Evolutionary conservation across 495 filamentous ascomycete genomes (phyloP), one percentile per base, ranked within the genome.

Genomic region (Lichenothelia convexa): DNA sequence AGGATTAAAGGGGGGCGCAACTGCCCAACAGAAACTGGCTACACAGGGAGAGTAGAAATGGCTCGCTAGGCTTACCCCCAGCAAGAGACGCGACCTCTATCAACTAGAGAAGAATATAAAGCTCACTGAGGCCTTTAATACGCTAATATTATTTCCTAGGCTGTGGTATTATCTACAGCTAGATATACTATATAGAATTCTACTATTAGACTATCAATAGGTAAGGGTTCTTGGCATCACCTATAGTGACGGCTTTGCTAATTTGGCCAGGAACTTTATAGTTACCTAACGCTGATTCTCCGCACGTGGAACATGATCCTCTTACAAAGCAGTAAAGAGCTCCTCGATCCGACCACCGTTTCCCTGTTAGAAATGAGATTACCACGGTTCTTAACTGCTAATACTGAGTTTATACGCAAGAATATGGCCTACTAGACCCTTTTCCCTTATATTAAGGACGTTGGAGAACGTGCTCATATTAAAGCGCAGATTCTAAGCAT

Each of bases 201-300:
- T 43, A 13, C 38, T 29, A 2, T 18, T 43, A 24, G 39, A 39
- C 15, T 43, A 35, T 20, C 35, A 39, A 13, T 24, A 43, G 36
- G 39, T 42, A 16, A 39, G 17, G 27, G 5, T 6, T 12, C n/a
- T 17, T 5, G 5, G 15, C 9, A 9, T 12, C 9, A 16, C 18
- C n/a, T 7, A n/a, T 3, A 15, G 30, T 20, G 34, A 41, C n/a
- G n/a, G n/a, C n/a, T n/a, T n/a, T n/a, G n/a, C n/a, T n/a, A n/a
- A n/a, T n/a, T n/a, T n/a, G n/a, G n/a, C n/a, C n/a, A n/a, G n/a
- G n/a, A n/a, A n/a, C 36, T 38, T 4, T 6, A 29, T 3, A 38
- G 9, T 34, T 24, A 42, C 19, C 39, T 42, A 11, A 9, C 11
- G 18, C 26, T 34, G 12, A 39, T 39, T 12, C 5, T n/a, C 3